These are phyloP conservation scores for Fusarium subglutinans DNA, from an alignment of 2,329 filamentous ascomycete genomes.

Conservation along the genomic window DNA sequence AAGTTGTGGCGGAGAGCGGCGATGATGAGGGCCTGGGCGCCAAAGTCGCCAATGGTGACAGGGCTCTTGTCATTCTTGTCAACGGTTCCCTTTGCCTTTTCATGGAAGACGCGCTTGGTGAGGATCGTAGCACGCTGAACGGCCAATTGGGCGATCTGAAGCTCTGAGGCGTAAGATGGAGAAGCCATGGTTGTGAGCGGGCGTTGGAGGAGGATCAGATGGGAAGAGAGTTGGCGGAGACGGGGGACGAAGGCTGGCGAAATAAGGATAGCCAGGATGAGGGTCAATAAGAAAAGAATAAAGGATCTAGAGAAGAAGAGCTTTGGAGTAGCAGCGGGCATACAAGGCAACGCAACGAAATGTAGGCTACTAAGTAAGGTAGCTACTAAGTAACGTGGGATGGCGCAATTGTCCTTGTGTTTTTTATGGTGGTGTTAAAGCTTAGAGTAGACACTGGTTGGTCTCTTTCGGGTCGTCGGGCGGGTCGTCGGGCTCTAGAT, in stretches of 20 bases:
- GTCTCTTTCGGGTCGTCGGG: slow-evolving; percentile 38
- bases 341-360: slow-evolving; percentile 24
- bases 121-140: slow-evolving; percentile 78
- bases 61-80: slow-evolving; percentile 93
- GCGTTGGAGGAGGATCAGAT: slow-evolving; percentile 37
- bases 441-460: slow-evolving; percentile 5
- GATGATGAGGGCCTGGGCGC: slow-evolving; percentile 96
- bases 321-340: slow-evolving; percentile 20
- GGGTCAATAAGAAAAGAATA: slow-evolving; percentile 34
- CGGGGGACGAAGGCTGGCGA: slow-evolving; percentile 40
- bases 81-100: slow-evolving; percentile 92
- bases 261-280: slow-evolving; percentile 44
- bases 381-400: slow-evolving; percentile 28
- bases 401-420: slow-evolving; percentile 22
- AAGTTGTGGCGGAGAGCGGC: slow-evolving; percentile 89
- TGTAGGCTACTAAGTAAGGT: not conserved
- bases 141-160: slow-evolving; percentile 84
- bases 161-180: slow-evolving; percentile 75
- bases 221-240: slow-evolving; percentile 42
- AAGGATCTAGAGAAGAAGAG: slow-evolving; percentile 9
- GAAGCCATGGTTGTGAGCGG: slow-evolving; percentile 47
- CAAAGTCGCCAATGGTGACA: slow-evolving; percentile 97
- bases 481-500: slow-evolving; percentile 31
- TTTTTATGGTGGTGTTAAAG: not conserved
- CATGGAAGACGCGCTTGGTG: slow-evolving; percentile 68